Evolutionary conservation across 2,329 filamentous ascomycete genomes (phyloP).

Genomic region (Simplicillium aogashimaense): DNA sequence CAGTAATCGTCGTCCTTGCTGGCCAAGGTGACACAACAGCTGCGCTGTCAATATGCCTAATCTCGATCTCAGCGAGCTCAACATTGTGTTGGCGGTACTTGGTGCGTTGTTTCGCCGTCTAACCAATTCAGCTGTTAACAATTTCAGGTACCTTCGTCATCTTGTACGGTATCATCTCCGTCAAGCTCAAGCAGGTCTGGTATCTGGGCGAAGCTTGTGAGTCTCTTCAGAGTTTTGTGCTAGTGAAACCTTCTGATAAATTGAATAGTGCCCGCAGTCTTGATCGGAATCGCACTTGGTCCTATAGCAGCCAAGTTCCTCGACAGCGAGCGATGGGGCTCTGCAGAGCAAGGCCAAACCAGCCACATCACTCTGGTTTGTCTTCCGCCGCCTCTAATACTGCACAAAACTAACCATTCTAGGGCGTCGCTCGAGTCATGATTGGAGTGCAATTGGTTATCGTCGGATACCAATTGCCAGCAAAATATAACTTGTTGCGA

Average conservation of each 20-base stretch:
- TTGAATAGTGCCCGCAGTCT: conserved; percentile 39
- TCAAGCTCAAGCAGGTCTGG: conserved; percentile 42
- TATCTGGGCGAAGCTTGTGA: conserved; percentile 44
- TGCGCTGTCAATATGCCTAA: conserved; percentile 6
- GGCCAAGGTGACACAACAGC: background rate
- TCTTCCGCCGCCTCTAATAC: background rate
- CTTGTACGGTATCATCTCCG: conserved; percentile 37
- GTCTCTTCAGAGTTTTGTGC: conserved; percentile 10
- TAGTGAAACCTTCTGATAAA: background rate
- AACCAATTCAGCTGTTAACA: conserved; percentile 2
- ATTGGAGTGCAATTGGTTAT: conserved; percentile 56
- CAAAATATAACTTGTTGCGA: conserved; percentile 38
- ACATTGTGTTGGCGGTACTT: conserved; percentile 36
- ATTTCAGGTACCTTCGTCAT: conserved; percentile 33
- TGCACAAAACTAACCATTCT: background rate
- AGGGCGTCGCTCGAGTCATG: conserved; percentile 45
- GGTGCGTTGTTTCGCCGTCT: conserved; percentile 19
- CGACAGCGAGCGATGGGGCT: conserved; percentile 29
- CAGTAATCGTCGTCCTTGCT: background rate
- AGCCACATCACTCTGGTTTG: conserved; percentile 28
- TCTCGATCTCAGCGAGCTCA: conserved; percentile 40
- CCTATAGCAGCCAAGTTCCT: conserved; percentile 44
- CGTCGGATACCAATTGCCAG: conserved; percentile 51
- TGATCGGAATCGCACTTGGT: conserved; percentile 43
- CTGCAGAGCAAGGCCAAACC: conserved; percentile 17